phyloP scores from a whole-genome alignment of 176 grass and related monocot species.

The Tillandsia leiboldiana region DNA sequence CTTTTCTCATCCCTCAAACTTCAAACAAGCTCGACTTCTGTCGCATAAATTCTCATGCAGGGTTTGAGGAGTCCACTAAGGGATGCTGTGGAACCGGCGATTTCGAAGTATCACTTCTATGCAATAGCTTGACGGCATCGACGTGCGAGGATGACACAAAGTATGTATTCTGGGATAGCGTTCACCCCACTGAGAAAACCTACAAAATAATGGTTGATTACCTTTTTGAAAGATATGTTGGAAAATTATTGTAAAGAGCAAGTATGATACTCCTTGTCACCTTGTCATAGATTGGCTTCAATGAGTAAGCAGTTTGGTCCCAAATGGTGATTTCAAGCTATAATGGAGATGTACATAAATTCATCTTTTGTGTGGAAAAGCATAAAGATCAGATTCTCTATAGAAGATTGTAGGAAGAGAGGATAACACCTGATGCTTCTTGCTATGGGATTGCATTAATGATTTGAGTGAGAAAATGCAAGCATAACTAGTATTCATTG shows the following conservation, averaged over 20 bases:
- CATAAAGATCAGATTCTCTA: no score
- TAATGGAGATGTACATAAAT: no score
- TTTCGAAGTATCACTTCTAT: slow-evolving; percentile 22
- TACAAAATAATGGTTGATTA: slow-evolving; percentile 29
- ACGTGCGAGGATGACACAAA: slow-evolving; percentile 31
- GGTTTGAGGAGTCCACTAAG: slow-evolving; percentile 25
- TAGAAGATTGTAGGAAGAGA: no score
- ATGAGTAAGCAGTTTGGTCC: no score
- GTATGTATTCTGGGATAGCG: slow-evolving; percentile 41
- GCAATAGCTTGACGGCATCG: slow-evolving; percentile 31
- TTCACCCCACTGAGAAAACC: slow-evolving; percentile 23
- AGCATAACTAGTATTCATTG: no score
- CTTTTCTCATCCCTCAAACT: neutral
- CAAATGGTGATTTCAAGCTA: no score
- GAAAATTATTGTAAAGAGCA: slow-evolving; percentile 22
- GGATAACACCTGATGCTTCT: no score
- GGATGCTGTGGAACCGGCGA: slow-evolving; percentile 35
- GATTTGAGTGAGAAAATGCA: no score
- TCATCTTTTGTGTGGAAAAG: no score
- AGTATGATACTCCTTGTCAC: neutral
- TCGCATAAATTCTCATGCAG: slow-evolving; percentile 5
- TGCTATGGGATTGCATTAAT: no score
- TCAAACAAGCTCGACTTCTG: neutral
- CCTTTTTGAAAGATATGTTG: slow-evolving; percentile 28
- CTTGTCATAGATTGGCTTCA: no score